Evolutionary conservation across 2,329 filamentous ascomycete species (phyloP), one percentile per base, ranked within the genome.

Genomic region (Elsinoe fawcettii): DNA sequence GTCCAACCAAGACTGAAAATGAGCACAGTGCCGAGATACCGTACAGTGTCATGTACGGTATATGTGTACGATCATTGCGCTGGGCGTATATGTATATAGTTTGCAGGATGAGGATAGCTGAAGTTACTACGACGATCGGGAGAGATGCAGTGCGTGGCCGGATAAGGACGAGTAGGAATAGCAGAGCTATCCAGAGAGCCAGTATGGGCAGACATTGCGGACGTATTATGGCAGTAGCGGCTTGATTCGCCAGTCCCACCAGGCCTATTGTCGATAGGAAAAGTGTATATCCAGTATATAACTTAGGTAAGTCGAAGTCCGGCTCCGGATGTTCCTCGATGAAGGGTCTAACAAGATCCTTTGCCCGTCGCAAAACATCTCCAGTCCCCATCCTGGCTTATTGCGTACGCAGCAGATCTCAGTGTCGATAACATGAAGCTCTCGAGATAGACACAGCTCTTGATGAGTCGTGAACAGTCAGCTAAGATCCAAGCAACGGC

Each of bases 281-380:
- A 7, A 34, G 51, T n/a, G n/a, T 62, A 22, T 67, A 68, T 2
- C 70, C 57, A 9, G 70, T 63, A 22, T 71, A 62, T 44, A 56
- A 61, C 41, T 62, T 58, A 14, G 73, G 60, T 60, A 66, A 66
- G 62, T 39, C 61, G 66, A 58, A 58, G 65, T 22, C 65, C 61
- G 27, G 63, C 64, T 59, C 67, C 30, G 46, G 9, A 57, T 58
- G 51, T 59, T 81, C 78, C 16, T 72, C 63, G 16, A 83, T 67
- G 59, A 84, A 83, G 3, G 77, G 71, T 49, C 64, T 70, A 18
- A 73, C 74, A 80, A 81, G 83, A 68, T 20, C 20, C 41, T 49
- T 39, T 47, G 14, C 16, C n/a, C 43, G 9, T 2, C 16, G 9
- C 11, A 23, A 2, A 12, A 27, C 20, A 44, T 16, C 22, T 27